Base-by-base conservation (phyloP, 169 alveolate species). In the Hepatocystis sp. region DNA sequence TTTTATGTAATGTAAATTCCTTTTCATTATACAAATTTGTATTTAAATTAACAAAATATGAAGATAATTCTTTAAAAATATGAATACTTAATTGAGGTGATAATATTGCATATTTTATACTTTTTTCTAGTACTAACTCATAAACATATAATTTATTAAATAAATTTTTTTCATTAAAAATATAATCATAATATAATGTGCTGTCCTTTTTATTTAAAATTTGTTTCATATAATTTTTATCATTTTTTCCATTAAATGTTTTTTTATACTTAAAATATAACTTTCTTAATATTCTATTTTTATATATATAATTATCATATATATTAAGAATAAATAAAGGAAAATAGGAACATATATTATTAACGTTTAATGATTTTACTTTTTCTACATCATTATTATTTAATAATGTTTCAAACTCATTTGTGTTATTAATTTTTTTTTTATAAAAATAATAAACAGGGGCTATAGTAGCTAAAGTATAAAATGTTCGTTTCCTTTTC, bases 251-350 rank as follows among this genome's bases (percentile, higher is more conserved):
- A 5, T 17, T 10, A 10, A 10, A 42, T n/a, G n/a, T n/a, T 10
- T n/a, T 46, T 49, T 36, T 71, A 27, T 28, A 21, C 47, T 5
- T 71, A 39, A 27, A 25, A 47, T 71, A 56, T 25, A 71, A 15
- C 8, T 15, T 42, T 19, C 28, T 42, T 5, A 71, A 23, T 3
- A 58, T 40, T 42, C 36, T 71, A 55, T 56, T 71, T 11, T 71
- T 47, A 63, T 71, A 71, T 55, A 71, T 44, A 56, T 71, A 71
- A 21, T 49, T 61, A 28, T 71, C 86, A 61, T 71, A 71, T 5
- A 71, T 56, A 49, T 32, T 27, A 3, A 71, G 56, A 11, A 71
- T 39, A 47, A 71, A 28, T 56, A 71, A 30, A 1, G 86, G 86
- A 8, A 71, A 15, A 61, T 71, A 47, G 3, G 76, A 71, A 36